Base-by-base conservation (phyloP, 2,329 filamentous ascomycete genomes). In the Fusarium keratoplasticum region DNA sequence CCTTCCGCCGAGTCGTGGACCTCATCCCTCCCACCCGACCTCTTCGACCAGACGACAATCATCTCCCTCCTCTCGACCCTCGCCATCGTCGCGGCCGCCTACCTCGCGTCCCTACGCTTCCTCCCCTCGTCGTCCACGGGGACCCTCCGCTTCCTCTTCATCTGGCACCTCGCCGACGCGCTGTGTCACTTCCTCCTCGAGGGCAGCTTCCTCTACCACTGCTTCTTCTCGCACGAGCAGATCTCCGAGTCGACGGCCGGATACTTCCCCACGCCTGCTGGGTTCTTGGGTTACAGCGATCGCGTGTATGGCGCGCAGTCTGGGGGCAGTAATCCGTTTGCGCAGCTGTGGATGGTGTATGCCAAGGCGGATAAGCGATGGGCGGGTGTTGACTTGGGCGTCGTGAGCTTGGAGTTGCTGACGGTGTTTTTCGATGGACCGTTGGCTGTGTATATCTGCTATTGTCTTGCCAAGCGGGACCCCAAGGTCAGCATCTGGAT, bases 81-180 rank as follows among this genome's bases (percentile, higher is more conserved):
- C 66, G 84, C 84, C 74, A 87, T 92, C 73, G 83, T 84, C 69
- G 78, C 82, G 62, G 79, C 84, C 64, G 88, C 89, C 63, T 89
- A 89, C 79, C 74, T 74, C 27, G 77, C 86, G 25, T 91, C 89
- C 11, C 84, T 84, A 33, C 76, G 72, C 58, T 83, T 84, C 25
- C 84, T 90, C 25, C 81, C 92, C 5, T 80, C 84, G 20, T 79
- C 86, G 1, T 86, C 90, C 13, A 83, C 89, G 1, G 81, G 84
- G 40, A 89, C 91, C 61, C 87, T 88, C 65, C 94, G 95, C 71
- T 85, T 94, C 80, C 91, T 98, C 74, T 98, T 98, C 88, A 89
- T 97, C 84, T 98, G 96, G 96, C 95, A 98, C 85, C 89, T 94
- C 40, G 97, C 97, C 84, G 95, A 98, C 82, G 94, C 94, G 35